Base-by-base conservation (phyloP, 2,329 filamentous ascomycete species). In the Kalmusia sp. region DNA sequence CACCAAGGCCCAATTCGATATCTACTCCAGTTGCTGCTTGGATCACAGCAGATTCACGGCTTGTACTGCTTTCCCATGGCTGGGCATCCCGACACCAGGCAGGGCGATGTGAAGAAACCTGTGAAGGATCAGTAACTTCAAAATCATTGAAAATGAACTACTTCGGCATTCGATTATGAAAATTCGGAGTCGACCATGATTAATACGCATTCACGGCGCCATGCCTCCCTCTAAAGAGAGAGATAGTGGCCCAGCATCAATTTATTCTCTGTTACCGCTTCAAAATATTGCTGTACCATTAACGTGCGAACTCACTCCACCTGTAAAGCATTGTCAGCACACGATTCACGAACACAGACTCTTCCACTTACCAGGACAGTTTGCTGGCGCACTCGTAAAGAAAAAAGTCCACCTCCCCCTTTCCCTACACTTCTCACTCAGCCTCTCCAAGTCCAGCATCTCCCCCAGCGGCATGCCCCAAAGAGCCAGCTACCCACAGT, bases 391-490 rank as follows among this genome's bases (percentile, higher is more conserved):
- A 55, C 83, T 87, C 0, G 82, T 84, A 21, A 89, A 78, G 73
- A 89, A 80, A 64, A 89, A 89, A 4, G 77, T 82, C 74, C 84
- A 88, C 27, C 80, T 76, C 48, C 79, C 77, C 66, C 78, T 76
- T 65, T 79, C 79, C 61, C 84, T 84, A 64, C 85, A 86, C 41
- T 82, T 78, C 33, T 73, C 73, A 0, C 82, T 77, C 37, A 87
- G 71, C 35, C 72, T 79, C 55, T 83, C 80, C 4, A 88, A 70
- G 58, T 76, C 73, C 31, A 76, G 30, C 72, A 76, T 75, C 58
- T 77, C 73, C 3, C 73, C 71, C 2, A 76, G 25, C 12, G 74
- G 74, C 73, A 76, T 75, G 0, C 74, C 74, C 74, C 74, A 76
- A 7, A 75, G 56, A 0, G 74, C 71, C 4, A 76, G 55, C 41